phyloP scores from a whole-genome alignment of 1,139 yeast species.

The Lodderomyces oxycetoniae region DNA sequence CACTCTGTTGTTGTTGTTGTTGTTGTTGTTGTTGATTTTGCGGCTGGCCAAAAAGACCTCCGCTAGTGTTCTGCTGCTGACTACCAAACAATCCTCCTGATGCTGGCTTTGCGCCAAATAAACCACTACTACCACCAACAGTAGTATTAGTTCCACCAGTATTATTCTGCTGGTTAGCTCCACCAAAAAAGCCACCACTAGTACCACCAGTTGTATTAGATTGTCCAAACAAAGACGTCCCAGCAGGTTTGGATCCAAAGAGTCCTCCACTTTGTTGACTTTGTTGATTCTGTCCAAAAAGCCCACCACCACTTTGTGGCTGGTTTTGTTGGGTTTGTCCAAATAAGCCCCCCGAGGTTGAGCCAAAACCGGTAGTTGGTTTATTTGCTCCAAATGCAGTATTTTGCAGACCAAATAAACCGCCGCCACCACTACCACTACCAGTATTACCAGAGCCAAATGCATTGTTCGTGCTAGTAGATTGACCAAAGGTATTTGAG shows the following conservation, averaged over 20 bases:
- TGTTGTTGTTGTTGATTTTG: constrained; percentile 5
- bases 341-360: constrained; percentile 11
- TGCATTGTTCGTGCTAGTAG: constrained; percentile 11
- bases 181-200: constrained; percentile 15
- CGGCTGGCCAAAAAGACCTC: constrained; percentile 21
- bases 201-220: constrained; percentile 10
- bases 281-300: constrained; percentile 14
- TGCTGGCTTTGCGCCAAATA: constrained; percentile 27
- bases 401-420: constrained; percentile 7
- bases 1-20: constrained; percentile 15
- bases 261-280: constrained; percentile 5
- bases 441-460: constrained; percentile 20
- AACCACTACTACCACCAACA: constrained; percentile 6
- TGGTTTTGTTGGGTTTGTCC: constrained; percentile 13
- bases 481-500: constrained; percentile 9
- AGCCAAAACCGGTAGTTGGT: constrained; percentile 14
- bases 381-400: constrained; percentile 18
- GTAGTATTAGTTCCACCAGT: no score
- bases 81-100: constrained; percentile 25
- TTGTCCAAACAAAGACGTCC: constrained; percentile 8
- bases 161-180: constrained; percentile 5
- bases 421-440: constrained; percentile 13
- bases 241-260: constrained; percentile 15
- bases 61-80: constrained; percentile 12
- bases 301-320: constrained; percentile 16